These are phyloP conservation scores for Cystoderma amianthinum DNA, from an alignment of 768 basidiomycete species.

Conservation along the genomic window DNA sequence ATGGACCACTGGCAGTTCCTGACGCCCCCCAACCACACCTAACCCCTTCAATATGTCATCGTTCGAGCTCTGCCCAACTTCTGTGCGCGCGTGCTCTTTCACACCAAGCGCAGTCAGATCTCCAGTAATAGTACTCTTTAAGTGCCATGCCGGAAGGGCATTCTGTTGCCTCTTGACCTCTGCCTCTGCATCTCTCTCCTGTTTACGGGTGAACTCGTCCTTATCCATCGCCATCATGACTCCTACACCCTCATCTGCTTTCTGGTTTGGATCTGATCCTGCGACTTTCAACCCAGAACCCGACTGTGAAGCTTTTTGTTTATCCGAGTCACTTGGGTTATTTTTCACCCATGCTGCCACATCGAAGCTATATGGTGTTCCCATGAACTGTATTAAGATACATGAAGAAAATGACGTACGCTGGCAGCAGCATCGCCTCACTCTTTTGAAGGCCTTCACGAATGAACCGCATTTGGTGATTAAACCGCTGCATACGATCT, in stretches of 20 bases:
- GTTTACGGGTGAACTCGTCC: conserved; percentile 66
- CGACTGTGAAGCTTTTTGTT: conserved; percentile 37
- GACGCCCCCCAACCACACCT: conserved; percentile 40
- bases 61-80: conserved; percentile 36
- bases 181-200: conserved; percentile 74
- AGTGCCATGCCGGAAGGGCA: conserved; percentile 88
- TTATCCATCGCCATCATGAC: conserved; percentile 90
- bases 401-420: conserved; percentile 38
- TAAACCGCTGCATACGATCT: conserved; percentile 95
- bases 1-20: conserved; percentile 3
- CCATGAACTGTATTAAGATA: background rate
- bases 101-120: conserved; percentile 85
- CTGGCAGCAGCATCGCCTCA: conserved; percentile 80
- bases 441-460: conserved; percentile 84
- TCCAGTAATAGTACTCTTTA: conserved; percentile 92
- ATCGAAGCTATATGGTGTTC: conserved; percentile 54
- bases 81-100: conserved; percentile 51
- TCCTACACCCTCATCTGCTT: conserved; percentile 70
- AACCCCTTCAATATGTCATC: conserved; percentile 71
- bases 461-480: conserved; percentile 83
- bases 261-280: conserved; percentile 53
- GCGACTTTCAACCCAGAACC: conserved; percentile 65
- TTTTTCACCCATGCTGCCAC: conserved; percentile 77
- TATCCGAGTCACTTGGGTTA: conserved; percentile 59
- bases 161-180: conserved; percentile 88